Evolutionary conservation across 805 yeast species (phyloP).

Genomic region (Wickerhamiella shivajii): DNA sequence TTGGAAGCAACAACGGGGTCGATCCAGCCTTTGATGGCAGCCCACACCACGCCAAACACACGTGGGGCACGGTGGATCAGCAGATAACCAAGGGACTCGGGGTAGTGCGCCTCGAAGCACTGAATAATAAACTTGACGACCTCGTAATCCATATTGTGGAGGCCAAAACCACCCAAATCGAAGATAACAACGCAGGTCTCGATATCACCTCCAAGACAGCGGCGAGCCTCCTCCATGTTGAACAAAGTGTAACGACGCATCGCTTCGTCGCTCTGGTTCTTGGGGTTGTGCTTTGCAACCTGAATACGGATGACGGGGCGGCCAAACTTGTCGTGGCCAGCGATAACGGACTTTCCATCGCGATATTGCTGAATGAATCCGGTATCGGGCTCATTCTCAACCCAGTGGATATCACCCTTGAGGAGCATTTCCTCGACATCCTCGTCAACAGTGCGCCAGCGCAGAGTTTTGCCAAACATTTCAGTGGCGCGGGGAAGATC

Average conservation of each 20-base stretch:
- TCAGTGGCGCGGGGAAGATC: constrained; percentile 49
- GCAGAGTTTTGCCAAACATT: constrained; percentile 59
- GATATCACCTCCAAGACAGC: constrained; percentile 55
- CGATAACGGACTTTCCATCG: constrained; percentile 54
- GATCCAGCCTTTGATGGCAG: constrained; percentile 79
- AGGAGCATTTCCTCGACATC: constrained; percentile 45
- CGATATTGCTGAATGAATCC: constrained; percentile 39
- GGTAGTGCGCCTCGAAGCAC: constrained; percentile 92
- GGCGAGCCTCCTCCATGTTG: constrained; percentile 65
- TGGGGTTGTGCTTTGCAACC: constrained; percentile 61
- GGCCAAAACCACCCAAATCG: constrained; percentile 73
- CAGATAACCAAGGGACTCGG: constrained; percentile 77
- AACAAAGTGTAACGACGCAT: constrained; percentile 62
- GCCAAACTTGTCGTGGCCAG: constrained; percentile 56
- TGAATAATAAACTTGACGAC: constrained; percentile 83
- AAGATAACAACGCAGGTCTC: constrained; percentile 76
- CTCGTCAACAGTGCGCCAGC: constrained; percentile 60
- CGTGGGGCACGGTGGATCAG: constrained; percentile 93
- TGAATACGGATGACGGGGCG: constrained; percentile 75
- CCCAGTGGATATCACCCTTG: constrained; percentile 57
- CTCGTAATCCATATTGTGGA: constrained; percentile 84
- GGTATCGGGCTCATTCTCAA: constrained; percentile 34
- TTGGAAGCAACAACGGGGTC: constrained; percentile 95
- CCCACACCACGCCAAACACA: constrained; percentile 94
- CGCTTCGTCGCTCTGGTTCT: constrained; percentile 54